phyloP scores from a whole-genome alignment of 2,329 filamentous ascomycete species.

The Rutstroemia sp. region DNA sequence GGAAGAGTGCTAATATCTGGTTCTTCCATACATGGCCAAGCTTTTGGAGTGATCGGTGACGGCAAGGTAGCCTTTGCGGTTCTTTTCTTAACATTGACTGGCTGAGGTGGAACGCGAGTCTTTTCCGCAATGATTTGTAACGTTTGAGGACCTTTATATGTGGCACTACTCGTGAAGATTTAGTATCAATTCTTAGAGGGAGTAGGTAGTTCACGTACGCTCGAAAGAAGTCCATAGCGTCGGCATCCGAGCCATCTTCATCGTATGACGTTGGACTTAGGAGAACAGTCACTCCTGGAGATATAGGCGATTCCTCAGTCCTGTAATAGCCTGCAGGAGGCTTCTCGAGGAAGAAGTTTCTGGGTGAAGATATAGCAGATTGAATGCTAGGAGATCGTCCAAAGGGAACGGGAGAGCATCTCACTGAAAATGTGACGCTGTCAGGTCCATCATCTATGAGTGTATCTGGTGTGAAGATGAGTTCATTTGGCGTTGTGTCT shows the following conservation, averaged over 20 bases:
- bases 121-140: neutral
- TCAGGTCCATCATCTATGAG: neutral
- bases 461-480: neutral
- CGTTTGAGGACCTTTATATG: neutral
- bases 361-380: neutral
- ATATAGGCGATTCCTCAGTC: neutral
- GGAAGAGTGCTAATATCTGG: conserved; percentile 6
- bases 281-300: conserved; percentile 3
- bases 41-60: conserved; percentile 4
- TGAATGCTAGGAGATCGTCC: neutral
- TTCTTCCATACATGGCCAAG: conserved; percentile 1
- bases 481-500: neutral
- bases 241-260: neutral
- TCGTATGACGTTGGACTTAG: conserved; percentile 2
- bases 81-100: neutral
- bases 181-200: neutral
- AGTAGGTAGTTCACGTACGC: neutral
- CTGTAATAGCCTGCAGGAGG: neutral
- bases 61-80: neutral
- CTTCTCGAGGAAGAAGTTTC: conserved; percentile 2
- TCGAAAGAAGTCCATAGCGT: conserved; percentile 7
- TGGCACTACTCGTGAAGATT: neutral
- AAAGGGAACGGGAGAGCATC: neutral
- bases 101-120: neutral
- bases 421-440: neutral